Conservation (phyloP, 257 asterid genomes). For the Fraxinus quadrangulata region DNA sequence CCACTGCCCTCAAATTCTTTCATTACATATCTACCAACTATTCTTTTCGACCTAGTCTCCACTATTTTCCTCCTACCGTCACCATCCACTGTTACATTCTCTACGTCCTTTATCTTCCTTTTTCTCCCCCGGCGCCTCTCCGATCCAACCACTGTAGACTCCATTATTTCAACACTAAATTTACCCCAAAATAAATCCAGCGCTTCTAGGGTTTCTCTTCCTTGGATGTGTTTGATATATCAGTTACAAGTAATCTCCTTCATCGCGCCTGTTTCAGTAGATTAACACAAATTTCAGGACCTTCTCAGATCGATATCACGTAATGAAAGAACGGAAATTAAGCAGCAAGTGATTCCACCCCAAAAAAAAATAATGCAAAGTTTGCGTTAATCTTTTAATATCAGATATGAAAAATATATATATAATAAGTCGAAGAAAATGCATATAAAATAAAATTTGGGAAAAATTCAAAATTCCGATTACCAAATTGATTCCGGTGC, state of each 20-base stretch:
- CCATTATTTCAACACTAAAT: slow-evolving; percentile 48
- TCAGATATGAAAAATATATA: not conserved
- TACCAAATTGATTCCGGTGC: slow-evolving; percentile 16
- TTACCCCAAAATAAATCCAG: slow-evolving; percentile 27
- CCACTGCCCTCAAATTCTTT: slow-evolving; percentile 69
- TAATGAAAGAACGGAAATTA: not conserved
- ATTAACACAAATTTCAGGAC: slow-evolving; percentile 25
- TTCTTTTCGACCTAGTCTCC: slow-evolving; percentile 45
- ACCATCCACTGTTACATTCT: slow-evolving; percentile 38
- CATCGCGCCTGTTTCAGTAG: slow-evolving; percentile 34
- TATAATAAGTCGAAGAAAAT: not conserved
- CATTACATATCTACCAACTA: slow-evolving; percentile 67
- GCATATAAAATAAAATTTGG: not conserved
- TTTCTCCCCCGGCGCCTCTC: slow-evolving; percentile 67
- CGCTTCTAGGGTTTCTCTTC: slow-evolving; percentile 25
- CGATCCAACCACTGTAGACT: slow-evolving; percentile 33
- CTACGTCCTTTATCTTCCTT: slow-evolving; percentile 54
- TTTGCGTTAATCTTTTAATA: slow-evolving; percentile 21
- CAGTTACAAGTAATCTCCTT: slow-evolving; percentile 19
- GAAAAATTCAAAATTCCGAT: slow-evolving; percentile 11
- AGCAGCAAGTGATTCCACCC: slow-evolving; percentile 1
- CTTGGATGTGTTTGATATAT: slow-evolving; percentile 1
- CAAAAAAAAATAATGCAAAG: not conserved
- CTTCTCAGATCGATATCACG: slow-evolving; percentile 16
- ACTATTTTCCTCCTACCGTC: slow-evolving; percentile 50